Evolutionary conservation across 495 filamentous ascomycete species (phyloP).

Genomic region (Cryomyces minteri): DNA sequence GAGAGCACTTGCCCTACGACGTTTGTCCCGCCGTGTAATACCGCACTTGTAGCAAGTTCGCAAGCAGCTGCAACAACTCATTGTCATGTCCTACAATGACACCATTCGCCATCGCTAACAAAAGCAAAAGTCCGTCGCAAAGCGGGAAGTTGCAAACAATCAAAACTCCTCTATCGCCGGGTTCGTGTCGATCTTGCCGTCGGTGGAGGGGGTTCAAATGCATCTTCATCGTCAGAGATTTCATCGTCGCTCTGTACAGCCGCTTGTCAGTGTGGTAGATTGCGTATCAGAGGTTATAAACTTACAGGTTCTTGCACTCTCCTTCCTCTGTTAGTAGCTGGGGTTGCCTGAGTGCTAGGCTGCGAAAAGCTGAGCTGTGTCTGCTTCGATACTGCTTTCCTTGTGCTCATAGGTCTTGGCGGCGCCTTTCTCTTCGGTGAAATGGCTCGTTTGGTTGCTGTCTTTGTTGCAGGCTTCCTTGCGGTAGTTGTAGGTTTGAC

Average conservation of each 20-base stretch:
- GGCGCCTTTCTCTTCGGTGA: conserved; percentile 22
- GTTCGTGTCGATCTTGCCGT: conserved; percentile 9
- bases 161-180: not conserved
- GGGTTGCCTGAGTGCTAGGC: conserved; percentile 20
- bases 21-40: too few species aligned
- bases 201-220: conserved; percentile 44
- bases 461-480: conserved; percentile 19
- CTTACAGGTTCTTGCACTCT: conserved; percentile 20
- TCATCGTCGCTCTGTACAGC: conserved; percentile 46
- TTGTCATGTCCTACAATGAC: too few species aligned
- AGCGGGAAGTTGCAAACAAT: too few species aligned
- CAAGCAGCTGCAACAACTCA: too few species aligned
- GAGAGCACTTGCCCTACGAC: too few species aligned
- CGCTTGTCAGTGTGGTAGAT: too few species aligned
- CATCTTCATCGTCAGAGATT: conserved; percentile 55
- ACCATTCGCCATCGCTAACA: too few species aligned
- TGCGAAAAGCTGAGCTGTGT: conserved; percentile 57
- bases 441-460: conserved; percentile 23
- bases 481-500: conserved; percentile 30
- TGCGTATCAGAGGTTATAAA: too few species aligned
- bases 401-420: conserved; percentile 6
- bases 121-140: too few species aligned
- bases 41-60: too few species aligned
- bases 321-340: conserved; percentile 11
- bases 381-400: conserved; percentile 31